A percentile compares a stretch with the other conserved stretches of the same genome.
phyloP scores from a whole-genome alignment of 2,329 filamentous ascomycete species.

The Davidsoniella australis region DNA sequence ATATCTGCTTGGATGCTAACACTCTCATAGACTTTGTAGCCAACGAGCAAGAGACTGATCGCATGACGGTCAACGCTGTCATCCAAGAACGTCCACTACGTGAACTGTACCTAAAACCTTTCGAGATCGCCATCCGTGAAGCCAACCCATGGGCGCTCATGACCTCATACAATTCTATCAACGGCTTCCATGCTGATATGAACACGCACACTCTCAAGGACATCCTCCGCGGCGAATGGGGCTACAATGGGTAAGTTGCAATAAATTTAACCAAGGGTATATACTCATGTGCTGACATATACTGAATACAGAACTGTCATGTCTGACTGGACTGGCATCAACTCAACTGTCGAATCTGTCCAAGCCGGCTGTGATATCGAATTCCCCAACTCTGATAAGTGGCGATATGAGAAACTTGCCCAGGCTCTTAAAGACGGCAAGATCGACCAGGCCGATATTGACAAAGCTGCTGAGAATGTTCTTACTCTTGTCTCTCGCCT shows the following conservation, averaged over 20 bases:
- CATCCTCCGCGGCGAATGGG: slow-evolving; percentile 43
- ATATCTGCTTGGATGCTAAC: slow-evolving; percentile 3
- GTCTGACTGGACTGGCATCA: slow-evolving; percentile 41
- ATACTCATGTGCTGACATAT: not conserved
- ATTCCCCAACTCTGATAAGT: slow-evolving; percentile 38
- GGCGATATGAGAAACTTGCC: slow-evolving; percentile 40
- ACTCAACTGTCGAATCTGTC: slow-evolving; percentile 38
- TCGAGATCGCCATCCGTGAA: slow-evolving; percentile 54
- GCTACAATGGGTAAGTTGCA: slow-evolving; percentile 36
- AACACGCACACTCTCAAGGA: slow-evolving; percentile 36
- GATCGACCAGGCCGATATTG: slow-evolving; percentile 31
- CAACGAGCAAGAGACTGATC: slow-evolving; percentile 58
- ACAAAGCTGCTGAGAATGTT: slow-evolving; percentile 41
- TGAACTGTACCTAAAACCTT: slow-evolving; percentile 58
- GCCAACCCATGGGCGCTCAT: slow-evolving; percentile 54
- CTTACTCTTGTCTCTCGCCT: slow-evolving; percentile 43
- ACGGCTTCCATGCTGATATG: slow-evolving; percentile 43
- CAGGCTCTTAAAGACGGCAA: slow-evolving; percentile 31
- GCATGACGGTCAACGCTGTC: slow-evolving; percentile 45
- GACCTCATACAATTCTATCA: slow-evolving; percentile 51
- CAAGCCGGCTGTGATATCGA: slow-evolving; percentile 40
- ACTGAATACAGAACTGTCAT: slow-evolving; percentile 30
- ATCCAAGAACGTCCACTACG: slow-evolving; percentile 48
- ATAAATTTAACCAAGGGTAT: not conserved
- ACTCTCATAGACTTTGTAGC: slow-evolving; percentile 38